Conservation (phyloP, 2,329 filamentous ascomycete genomes). For the Colletotrichum phormii region DNA sequence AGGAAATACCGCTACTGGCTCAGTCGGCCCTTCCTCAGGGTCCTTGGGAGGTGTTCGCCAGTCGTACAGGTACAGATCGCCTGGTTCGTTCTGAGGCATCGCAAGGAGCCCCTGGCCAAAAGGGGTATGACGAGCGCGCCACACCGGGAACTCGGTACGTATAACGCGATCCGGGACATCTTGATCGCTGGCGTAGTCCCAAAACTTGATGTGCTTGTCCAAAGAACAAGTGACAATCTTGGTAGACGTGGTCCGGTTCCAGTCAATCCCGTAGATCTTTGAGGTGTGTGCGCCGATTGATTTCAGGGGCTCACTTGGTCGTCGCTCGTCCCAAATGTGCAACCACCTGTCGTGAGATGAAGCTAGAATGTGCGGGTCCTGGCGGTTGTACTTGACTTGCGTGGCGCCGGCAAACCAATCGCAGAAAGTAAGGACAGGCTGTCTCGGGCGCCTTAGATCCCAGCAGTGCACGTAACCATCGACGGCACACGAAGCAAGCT, state of each 20-base stretch:
- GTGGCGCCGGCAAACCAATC: slow-evolving; percentile 96
- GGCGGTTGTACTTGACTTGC: slow-evolving; percentile 94
- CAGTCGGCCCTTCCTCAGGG: slow-evolving; percentile 55
- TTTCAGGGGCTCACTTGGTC: slow-evolving; percentile 79
- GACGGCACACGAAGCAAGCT: slow-evolving; percentile 89
- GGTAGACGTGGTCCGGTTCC: slow-evolving; percentile 82
- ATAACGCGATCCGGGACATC: slow-evolving; percentile 82
- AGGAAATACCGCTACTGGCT: slow-evolving; percentile 68
- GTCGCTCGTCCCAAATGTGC: slow-evolving; percentile 90
- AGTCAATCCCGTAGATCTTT: slow-evolving; percentile 96
- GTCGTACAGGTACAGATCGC: slow-evolving; percentile 87
- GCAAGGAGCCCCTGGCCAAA: slow-evolving; percentile 88
- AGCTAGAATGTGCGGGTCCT: slow-evolving; percentile 86
- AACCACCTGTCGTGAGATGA: slow-evolving; percentile 91
- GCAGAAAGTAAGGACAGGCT: slow-evolving; percentile 83
- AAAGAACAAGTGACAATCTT: slow-evolving; percentile 88
- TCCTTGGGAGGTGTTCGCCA: slow-evolving; percentile 61
- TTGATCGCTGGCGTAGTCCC: slow-evolving; percentile 77
- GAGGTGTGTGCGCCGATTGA: slow-evolving; percentile 90
- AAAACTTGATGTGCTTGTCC: slow-evolving; percentile 93
- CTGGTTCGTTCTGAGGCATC: slow-evolving; percentile 92
- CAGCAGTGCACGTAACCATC: slow-evolving; percentile 95
- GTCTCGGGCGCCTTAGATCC: slow-evolving; percentile 81
- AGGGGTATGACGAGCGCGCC: slow-evolving; percentile 90
- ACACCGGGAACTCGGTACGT: slow-evolving; percentile 85